Percentiles rank a stretch among this genome's conserved stretches.
Conservation (phyloP, 2,329 filamentous ascomycete genomes). For the Colletotrichum sp. region DNA sequence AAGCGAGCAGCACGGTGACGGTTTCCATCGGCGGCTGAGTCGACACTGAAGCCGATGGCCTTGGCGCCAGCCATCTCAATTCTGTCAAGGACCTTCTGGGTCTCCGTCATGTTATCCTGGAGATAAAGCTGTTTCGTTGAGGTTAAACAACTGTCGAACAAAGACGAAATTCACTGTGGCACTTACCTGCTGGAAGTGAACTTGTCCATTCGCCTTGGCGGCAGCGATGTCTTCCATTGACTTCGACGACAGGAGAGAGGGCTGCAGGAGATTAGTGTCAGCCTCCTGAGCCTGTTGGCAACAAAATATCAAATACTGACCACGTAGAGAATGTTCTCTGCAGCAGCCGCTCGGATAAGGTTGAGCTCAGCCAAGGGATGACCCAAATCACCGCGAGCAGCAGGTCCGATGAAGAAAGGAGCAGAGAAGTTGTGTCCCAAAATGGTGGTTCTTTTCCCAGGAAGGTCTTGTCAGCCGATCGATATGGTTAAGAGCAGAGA, state of each 20-base stretch:
- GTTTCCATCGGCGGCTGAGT: conserved; percentile 43
- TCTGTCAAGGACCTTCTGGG: conserved; percentile 31
- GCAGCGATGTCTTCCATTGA: conserved; percentile 42
- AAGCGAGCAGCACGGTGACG: conserved; percentile 46
- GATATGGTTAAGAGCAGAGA: background rate
- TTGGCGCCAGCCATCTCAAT: conserved; percentile 37
- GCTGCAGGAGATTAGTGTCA: conserved; percentile 11
- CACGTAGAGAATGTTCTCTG: conserved; percentile 56
- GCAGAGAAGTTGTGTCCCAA: conserved; percentile 58
- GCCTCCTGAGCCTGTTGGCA: background rate
- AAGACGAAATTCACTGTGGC: background rate
- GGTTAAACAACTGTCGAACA: background rate
- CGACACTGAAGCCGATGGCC: conserved; percentile 43
- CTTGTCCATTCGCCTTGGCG: conserved; percentile 38
- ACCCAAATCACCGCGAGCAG: conserved; percentile 47
- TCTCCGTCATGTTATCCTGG: conserved; percentile 36
- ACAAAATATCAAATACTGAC: background rate
- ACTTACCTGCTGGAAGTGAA: conserved; percentile 39
- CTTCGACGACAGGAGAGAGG: conserved; percentile 35
- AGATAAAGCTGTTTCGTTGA: conserved; percentile 27
- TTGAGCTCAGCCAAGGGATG: conserved; percentile 53
- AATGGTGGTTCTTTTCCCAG: conserved; percentile 47
- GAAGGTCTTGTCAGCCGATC: no score
- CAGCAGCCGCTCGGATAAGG: conserved; percentile 52
- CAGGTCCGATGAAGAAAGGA: conserved; percentile 61